Conservation (phyloP, 176 grass and related monocot species). For the Juncus effusus region DNA sequence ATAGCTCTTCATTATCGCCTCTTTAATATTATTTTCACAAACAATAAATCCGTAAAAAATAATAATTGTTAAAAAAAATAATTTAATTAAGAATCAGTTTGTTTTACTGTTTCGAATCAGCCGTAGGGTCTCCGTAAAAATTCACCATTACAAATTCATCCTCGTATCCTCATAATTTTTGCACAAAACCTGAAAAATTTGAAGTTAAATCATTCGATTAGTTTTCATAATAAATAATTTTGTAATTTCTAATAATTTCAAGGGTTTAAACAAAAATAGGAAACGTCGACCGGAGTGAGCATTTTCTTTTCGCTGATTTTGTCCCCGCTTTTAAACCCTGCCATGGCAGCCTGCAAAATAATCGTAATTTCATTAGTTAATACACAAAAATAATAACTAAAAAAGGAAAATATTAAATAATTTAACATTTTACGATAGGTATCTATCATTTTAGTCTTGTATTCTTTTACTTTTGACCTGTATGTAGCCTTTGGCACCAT, state of each 20-base stretch:
- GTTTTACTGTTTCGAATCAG: no score
- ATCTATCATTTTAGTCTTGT: no score
- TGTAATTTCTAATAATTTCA: no score
- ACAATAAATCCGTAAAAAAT: no score
- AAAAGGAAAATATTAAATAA: slow-evolving; percentile 26
- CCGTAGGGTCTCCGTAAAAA: no score
- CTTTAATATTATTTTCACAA: no score
- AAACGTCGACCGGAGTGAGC: slow-evolving; percentile 67
- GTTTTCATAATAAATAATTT: no score
- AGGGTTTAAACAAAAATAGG: not conserved
- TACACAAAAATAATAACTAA: slow-evolving; percentile 18
- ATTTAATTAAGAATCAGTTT: no score
- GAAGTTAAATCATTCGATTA: not conserved
- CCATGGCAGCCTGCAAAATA: slow-evolving; percentile 60
- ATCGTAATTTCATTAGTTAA: slow-evolving; percentile 28
- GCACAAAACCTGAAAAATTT: slow-evolving; percentile 53
- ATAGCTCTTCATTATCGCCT: slow-evolving; percentile 99
- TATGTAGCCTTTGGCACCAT: no score
- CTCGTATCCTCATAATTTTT: slow-evolving; percentile 41
- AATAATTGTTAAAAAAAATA: no score
- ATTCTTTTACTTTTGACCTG: no score
- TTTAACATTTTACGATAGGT: not conserved
- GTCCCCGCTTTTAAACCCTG: slow-evolving; percentile 78
- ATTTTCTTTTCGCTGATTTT: slow-evolving; percentile 89
- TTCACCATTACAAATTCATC: no score